Evolutionary conservation across 306 rosid species (phyloP), one percentile per base, ranked within the genome.

Genomic region (Sechiopsis laciniata): DNA sequence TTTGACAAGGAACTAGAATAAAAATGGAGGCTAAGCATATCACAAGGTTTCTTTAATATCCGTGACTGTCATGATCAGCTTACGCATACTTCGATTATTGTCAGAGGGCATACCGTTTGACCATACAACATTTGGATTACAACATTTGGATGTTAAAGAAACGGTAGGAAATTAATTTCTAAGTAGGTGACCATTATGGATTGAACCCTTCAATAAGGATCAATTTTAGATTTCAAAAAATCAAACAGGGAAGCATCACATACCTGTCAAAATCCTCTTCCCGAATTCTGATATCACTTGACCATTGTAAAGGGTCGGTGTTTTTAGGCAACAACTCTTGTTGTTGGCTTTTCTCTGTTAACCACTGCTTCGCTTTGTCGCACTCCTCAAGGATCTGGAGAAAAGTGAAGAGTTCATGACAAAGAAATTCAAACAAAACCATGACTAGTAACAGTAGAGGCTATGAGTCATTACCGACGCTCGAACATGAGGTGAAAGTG

Each of bases 321-420:
- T 88, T 82, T 84, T 86, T 91, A 4, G 95, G 89, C 77, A 78
- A 15, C 8, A 85, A 81, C 17, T 85, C 86, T 80, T 95, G 99
- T 74, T 79, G 82, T 72, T 88, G 88, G 79, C 62, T 77, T 77
- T 76, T 89, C 81, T 89, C 96, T 40, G 21, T 55, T n/a, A 91
- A 82, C 97, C 97, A 95, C 72, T 85, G 88, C 79, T 91, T 88
- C 32, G 78, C 88, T 75, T 80, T 84, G 61, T 79, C 70, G 85
- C 91, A 88, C 80, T 89, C 90, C n/a, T 74, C 82, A 48, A 68
- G 35, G 48, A 87, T 77, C 91, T 87, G 85, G 74, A 80, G 60
- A 73, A 62, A 24, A 52, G 68, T 55, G 7, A 50, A 46, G 60
- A 61, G 69, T 37, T 56, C 26, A 62, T 16, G 57, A 77, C 16